A percentile compares a stretch with the other conserved stretches of the same genome.
These are phyloP conservation scores for Trichoderma simmonsii DNA, from an alignment of 2,329 filamentous ascomycete species.

Conservation along the genomic window DNA sequence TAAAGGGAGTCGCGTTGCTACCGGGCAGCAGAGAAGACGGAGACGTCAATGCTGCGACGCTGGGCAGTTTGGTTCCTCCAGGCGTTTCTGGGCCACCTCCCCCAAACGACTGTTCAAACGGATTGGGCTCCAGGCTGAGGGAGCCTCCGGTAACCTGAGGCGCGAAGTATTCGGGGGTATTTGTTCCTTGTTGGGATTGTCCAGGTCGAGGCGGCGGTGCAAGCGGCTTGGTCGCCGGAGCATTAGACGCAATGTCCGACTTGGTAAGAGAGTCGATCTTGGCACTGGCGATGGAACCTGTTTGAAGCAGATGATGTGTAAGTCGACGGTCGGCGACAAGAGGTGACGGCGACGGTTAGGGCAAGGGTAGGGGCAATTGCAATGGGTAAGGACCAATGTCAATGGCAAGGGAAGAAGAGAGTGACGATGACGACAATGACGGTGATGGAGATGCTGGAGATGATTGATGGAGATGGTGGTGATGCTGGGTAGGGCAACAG, in stretches of 20 bases:
- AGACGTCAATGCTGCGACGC: conserved; percentile 86
- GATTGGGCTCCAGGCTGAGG: conserved; percentile 83
- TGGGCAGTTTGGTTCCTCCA: conserved; percentile 77
- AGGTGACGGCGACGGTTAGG: neutral
- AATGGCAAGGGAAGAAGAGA: neutral
- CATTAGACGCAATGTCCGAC: conserved; percentile 50
- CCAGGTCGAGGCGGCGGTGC: conserved; percentile 67
- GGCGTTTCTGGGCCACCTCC: conserved; percentile 70
- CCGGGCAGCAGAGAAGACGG: conserved; percentile 78
- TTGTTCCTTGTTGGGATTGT: conserved; percentile 43
- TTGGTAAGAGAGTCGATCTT: conserved; percentile 48
- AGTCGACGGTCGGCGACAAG: neutral
- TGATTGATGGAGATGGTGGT: neutral
- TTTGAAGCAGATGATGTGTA: conserved; percentile 3
- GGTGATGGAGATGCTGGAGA: neutral
- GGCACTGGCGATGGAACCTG: conserved; percentile 44
- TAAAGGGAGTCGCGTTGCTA: conserved; percentile 67
- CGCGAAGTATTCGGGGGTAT: conserved; percentile 68
- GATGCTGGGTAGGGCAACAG: conserved; percentile 4
- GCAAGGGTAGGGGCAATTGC: neutral
- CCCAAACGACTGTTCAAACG: conserved; percentile 93
- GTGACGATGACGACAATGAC: neutral
- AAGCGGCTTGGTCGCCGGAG: conserved; percentile 61
- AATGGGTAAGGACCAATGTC: neutral
- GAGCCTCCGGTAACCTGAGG: conserved; percentile 48